Conservation (phyloP, 2,329 filamentous ascomycete genomes). For the Xylaria sp. region DNA sequence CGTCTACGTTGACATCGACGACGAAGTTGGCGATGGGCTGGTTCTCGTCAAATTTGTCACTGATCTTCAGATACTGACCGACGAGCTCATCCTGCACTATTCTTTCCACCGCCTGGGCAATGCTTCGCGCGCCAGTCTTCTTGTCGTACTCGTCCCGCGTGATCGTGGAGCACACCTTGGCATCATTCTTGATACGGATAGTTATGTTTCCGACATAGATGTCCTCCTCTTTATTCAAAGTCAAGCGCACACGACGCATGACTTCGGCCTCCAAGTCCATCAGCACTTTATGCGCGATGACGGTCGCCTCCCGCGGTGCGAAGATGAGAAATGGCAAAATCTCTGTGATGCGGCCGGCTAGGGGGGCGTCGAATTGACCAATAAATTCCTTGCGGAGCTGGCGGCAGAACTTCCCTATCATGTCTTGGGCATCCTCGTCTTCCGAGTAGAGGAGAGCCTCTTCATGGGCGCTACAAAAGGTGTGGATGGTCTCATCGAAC, state of each 20-base stretch:
- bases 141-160: conserved; percentile 17
- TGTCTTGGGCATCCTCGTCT: conserved; percentile 13
- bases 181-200: conserved; percentile 16
- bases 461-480: conserved; percentile 39
- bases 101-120: conserved; percentile 11
- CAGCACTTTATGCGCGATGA: conserved; percentile 9
- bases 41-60: conserved; percentile 16
- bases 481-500: conserved; percentile 42
- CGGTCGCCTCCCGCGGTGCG: conserved; percentile 12
- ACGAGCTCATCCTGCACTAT: conserved; percentile 11
- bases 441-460: conserved; percentile 8
- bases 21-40: conserved; percentile 8
- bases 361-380: conserved; percentile 14
- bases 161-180: conserved; percentile 15
- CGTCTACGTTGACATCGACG: conserved; percentile 13
- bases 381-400: conserved; percentile 19
- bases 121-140: conserved; percentile 22
- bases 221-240: conserved; percentile 14
- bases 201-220: conserved; percentile 20
- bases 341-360: conserved; percentile 21
- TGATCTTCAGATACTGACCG: conserved; percentile 12
- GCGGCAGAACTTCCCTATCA: conserved; percentile 5
- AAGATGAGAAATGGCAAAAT: conserved; percentile 25
- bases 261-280: conserved; percentile 3
- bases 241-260: conserved; percentile 1